Evolutionary conservation across 2,329 filamentous ascomycete genomes (phyloP), one percentile per base, ranked within the genome.

Genomic region (Capronia epimyces): DNA sequence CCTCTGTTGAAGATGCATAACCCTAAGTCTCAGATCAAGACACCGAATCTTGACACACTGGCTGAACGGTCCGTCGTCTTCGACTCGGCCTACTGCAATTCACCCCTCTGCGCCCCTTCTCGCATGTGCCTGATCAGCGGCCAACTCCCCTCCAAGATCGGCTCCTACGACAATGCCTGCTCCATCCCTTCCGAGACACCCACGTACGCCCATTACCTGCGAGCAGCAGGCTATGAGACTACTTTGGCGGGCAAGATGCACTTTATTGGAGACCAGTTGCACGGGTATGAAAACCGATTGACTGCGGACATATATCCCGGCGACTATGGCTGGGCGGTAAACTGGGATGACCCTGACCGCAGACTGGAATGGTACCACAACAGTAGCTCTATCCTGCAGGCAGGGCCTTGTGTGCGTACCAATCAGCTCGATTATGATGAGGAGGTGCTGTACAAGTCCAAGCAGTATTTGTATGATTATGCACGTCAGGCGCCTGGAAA

Each of bases 351-450:
- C 67, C 89, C 90, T 9, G 84, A 64, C 60, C 67, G 73, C 39
- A 81, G 90, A 40, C 81, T 91, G 36, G 90, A 96, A 70, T 96
- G 89, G 87, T 96, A 93, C 67, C 90, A 96, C 75, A 95, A 96
- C 67, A 89, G 90, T 71, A 90, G 87, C 64, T 95, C 89, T 5
- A 91, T 96, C 61, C 75, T 91, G 64, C 89, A 96, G 68, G 90
- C 90, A 0, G 90, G 90, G 8, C 81, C 85, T 24, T 95, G 89
- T 63, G 85, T 94, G 34, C 81, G 89, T 59, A 95, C 88, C 71
- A 96, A 96, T 72, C 90, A 96, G 75, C 78, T 96, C 46, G 90
- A 96, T 67, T 96, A 91, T 63, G 90, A 96, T 63, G 90, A 95
- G 71, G 90, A 96, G 71, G 89, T 95, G 67, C 91, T 96, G 83